Evolutionary conservation across 495 filamentous ascomycete genomes (phyloP).

Genomic region (Thermochaetoides thermophila): DNA sequence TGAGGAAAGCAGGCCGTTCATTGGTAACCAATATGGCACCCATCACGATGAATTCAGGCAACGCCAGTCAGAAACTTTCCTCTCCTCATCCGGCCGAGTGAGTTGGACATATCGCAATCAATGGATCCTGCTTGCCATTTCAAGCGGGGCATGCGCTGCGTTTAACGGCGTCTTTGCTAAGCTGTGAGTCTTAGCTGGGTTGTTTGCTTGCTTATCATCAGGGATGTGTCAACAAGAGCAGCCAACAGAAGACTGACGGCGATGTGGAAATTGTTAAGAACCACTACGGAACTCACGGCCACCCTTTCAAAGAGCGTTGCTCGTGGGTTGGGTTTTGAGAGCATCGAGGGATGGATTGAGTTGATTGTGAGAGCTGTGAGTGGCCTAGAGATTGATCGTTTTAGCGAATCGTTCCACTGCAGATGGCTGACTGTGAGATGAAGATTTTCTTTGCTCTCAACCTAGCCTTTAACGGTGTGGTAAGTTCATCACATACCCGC

Average conservation of each 20-base stretch:
- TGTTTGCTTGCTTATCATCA: background rate
- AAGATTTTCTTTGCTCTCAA: slow-evolving; percentile 82
- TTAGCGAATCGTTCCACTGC: background rate
- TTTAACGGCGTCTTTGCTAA: slow-evolving; percentile 96
- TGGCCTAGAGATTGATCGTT: no score
- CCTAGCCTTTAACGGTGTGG: slow-evolving; percentile 70
- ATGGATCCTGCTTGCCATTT: slow-evolving; percentile 73
- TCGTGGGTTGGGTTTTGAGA: slow-evolving; percentile 40
- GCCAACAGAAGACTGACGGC: no score
- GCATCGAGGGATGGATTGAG: slow-evolving; percentile 42
- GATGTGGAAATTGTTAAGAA: no score
- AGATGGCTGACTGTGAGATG: slow-evolving; percentile 2
- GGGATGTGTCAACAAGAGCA: no score
- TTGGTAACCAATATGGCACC: no score
- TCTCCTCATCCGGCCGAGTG: no score
- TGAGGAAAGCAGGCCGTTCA: no score
- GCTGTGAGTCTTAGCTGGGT: slow-evolving; percentile 40
- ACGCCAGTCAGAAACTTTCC: no score
- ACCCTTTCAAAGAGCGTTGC: slow-evolving; percentile 51
- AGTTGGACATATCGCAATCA: slow-evolving; percentile 27
- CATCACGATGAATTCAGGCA: no score
- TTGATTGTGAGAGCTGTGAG: slow-evolving; percentile 54
- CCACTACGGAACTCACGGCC: slow-evolving; percentile 71
- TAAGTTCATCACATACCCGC: no score
- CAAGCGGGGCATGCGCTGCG: slow-evolving; percentile 80